These are phyloP conservation scores for Leccinum insolens DNA, from an alignment of 1,284 basidiomycete species.

Conservation along the genomic window DNA sequence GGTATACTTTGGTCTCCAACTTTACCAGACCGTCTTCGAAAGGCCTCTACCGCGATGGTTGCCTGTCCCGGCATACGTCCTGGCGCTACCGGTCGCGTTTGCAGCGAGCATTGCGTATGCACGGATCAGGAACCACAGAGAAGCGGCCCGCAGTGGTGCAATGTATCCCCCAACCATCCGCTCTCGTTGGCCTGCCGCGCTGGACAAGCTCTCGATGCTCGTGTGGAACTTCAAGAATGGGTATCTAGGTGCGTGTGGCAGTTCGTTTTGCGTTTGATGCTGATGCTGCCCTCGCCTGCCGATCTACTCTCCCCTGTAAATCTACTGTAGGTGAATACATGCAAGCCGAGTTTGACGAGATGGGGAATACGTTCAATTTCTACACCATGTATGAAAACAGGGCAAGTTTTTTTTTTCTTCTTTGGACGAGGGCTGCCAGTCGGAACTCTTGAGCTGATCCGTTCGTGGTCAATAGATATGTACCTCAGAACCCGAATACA, in stretches of 20 bases:
- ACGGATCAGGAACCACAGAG: constrained; percentile 25
- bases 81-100: constrained; percentile 34
- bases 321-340: constrained; percentile 29
- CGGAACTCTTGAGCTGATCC: neutral
- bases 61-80: constrained; percentile 20
- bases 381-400: constrained; percentile 37
- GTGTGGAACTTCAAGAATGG: constrained; percentile 34
- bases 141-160: constrained; percentile 38
- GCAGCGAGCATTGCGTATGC: constrained; percentile 23
- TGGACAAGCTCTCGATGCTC: constrained; percentile 33
- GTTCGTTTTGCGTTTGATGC: too few species aligned
- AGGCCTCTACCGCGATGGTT: constrained; percentile 18
- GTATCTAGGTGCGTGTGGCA: constrained; percentile 31
- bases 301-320: neutral
- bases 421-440: neutral
- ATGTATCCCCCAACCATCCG: constrained; percentile 31
- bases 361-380: constrained; percentile 36
- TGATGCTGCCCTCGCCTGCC: neutral
- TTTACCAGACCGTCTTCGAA: constrained; percentile 10
- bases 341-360: constrained; percentile 17
- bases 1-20: constrained; percentile 16
- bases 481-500: constrained; percentile 45
- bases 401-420: constrained; percentile 20
- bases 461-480: constrained; percentile 21
- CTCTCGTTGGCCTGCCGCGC: constrained; percentile 34